Base-by-base conservation (phyloP, 805 yeast species). In the Monosporozyma yasuniensis region DNA sequence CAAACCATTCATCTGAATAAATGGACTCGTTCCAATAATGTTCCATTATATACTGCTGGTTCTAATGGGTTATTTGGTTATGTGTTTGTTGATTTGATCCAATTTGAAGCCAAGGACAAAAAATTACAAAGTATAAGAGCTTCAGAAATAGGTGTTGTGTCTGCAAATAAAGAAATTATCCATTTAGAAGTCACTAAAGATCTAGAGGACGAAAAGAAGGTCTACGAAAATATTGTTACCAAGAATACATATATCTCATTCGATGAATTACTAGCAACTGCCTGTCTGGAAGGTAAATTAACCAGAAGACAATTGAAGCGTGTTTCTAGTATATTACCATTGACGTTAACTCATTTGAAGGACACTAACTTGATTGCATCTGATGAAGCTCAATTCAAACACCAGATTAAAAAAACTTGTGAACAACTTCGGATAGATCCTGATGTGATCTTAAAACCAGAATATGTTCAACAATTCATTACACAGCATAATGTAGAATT, bases 31-130 rank as follows among this genome's bases (percentile, higher is more conserved):
- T 47, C 59, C 2, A 67, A 74, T 18, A 71, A 72, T 27, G 75
- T 82, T 18, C 87, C 96, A 3, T 72, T 93, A 28, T 88, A 85
- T 62, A 73, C 78, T 14, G 69, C 86, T 1, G 83, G 82, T 0
- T 61, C 80, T 2, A 84, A 84, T 64, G 99, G 99, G 0, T 69
- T 90, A 61, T 88, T 77, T 63, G 96, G 96, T 1, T 86, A 79
- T 59, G 75, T 87, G 1, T 83, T 90, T 61, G 80, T 81, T 3
- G 99, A 93, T 66, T 72, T 91, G 52, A 77, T 87, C 10, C 64
- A 72, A 44, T 88, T 87, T 65, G 71, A 73, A 16, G 74, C 87
- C 2, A 74, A 77, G 44, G 80, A 78, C 38, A 76, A 73, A 48
- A 76, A 73, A 49, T 77, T 76, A 44, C 74, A 44, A 34, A 41